Evolutionary conservation across 805 yeast genomes (phyloP).

Genomic region (Wickerhamomyces bisporus): DNA sequence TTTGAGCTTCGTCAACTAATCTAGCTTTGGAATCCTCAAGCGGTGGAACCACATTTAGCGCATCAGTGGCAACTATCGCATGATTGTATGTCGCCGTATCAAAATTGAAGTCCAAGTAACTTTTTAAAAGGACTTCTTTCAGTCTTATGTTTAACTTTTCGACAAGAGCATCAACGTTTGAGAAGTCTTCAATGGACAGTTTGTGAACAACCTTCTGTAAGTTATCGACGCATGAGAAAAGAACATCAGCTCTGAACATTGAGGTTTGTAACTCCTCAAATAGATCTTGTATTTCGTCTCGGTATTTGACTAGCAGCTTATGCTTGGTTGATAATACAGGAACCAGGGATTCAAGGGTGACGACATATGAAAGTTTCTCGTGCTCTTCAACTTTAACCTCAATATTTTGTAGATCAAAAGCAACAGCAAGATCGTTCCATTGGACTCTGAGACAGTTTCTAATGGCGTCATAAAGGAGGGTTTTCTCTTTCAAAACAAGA

Average conservation of each 20-base stretch:
- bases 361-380: constrained; percentile 25
- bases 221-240: too few species aligned
- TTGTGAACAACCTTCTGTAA: constrained; percentile 34
- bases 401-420: constrained; percentile 39
- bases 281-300: constrained; percentile 16
- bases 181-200: constrained; percentile 32
- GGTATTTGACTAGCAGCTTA: constrained; percentile 26
- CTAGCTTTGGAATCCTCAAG: constrained; percentile 31
- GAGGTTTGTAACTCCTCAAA: constrained; percentile 23
- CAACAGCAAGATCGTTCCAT: constrained; percentile 52
- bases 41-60: constrained; percentile 36
- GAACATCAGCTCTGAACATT: too few species aligned
- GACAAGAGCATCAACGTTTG: constrained; percentile 30
- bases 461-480: constrained; percentile 29
- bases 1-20: constrained; percentile 25
- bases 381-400: constrained; percentile 27
- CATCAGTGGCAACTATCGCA: constrained; percentile 21
- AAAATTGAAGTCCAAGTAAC: constrained; percentile 20
- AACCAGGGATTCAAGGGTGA: constrained; percentile 28
- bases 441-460: constrained; percentile 31
- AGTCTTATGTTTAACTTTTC: constrained; percentile 30
- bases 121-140: constrained; percentile 20
- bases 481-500: constrained; percentile 34
- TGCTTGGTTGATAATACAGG: constrained; percentile 26
- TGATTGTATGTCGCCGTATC: constrained; percentile 22